These are phyloP conservation scores for Coniochaeta sp. DNA, from an alignment of 2,329 filamentous ascomycete genomes.

Conservation along the genomic window DNA sequence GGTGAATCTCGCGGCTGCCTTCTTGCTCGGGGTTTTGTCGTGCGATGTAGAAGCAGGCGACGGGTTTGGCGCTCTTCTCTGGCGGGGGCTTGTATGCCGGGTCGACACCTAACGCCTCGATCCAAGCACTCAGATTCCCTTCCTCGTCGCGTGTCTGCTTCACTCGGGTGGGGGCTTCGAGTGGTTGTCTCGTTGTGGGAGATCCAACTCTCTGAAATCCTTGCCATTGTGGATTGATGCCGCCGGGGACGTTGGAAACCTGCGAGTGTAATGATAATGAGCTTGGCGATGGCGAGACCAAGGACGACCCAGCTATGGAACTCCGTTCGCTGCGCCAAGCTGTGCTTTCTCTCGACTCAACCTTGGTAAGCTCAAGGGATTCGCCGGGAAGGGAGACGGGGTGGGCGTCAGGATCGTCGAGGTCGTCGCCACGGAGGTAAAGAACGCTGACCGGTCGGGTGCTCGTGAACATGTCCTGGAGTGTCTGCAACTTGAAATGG, in stretches of 20 bases:
- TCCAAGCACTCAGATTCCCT: constrained; percentile 70
- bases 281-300: constrained; percentile 61
- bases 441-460: constrained; percentile 72
- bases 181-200: constrained; percentile 40
- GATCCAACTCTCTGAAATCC: constrained; percentile 47
- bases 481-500: constrained; percentile 67
- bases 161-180: constrained; percentile 47
- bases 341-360: constrained; percentile 38
- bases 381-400: constrained; percentile 70
- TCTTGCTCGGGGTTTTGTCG: constrained; percentile 44
- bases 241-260: constrained; percentile 30
- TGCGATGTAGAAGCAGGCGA: constrained; percentile 83
- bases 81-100: constrained; percentile 71
- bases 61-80: constrained; percentile 61
- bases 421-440: constrained; percentile 68
- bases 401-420: constrained; percentile 72
- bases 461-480: constrained; percentile 86
- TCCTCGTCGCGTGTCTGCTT: constrained; percentile 46
- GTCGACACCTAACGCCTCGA: constrained; percentile 90
- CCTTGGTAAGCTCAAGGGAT: constrained; percentile 50
- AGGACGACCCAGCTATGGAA: constrained; percentile 53
- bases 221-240: constrained; percentile 44
- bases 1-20: constrained; percentile 57
- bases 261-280: constrained; percentile 57
- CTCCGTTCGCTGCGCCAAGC: constrained; percentile 49